Base-by-base conservation (phyloP, 2,329 filamentous ascomycete species). In the Penicillium glabrum region DNA sequence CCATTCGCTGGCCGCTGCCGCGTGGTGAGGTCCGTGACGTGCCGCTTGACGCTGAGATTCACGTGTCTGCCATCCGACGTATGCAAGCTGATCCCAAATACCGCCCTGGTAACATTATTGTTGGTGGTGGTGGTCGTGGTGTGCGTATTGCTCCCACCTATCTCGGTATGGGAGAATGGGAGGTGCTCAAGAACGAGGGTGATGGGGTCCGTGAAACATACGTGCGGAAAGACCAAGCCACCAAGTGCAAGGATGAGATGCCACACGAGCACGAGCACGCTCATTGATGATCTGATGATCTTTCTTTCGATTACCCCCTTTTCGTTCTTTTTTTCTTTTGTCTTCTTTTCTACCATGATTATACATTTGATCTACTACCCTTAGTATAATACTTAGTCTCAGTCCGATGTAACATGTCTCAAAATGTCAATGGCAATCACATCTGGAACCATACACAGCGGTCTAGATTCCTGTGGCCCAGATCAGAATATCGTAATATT, bases 1-100 rank as follows among this genome's bases (percentile, higher is more conserved):
- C 89, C 0, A 93, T 95, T 62, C 81, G 86, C 9, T 93, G 90
- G 89, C 90, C 90, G 0, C 76, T 93, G 3, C 90, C 90, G 0
- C 84, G 86, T 29, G 91, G 90, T 10, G 90, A 93, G 73, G 85
- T 88, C 0, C 83, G 90, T 16, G 90, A 95, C 66, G 86, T 95
- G 1, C 90, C 90, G 0, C 73, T 83, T 9, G 80, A 87, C 53
- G 89, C 87, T 1, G 80, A 86, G 23, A 83, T 95, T 2, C 90
- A 95, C 65, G 83, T 86, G 43, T 90, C 87, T 23, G 90, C 91
- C 0, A 86, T 95, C 56, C 83, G 84, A 19, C 82, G 90, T 7
- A 88, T 95, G 86, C 72, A 85, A 46, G 72, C 77, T 8, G 83
- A 92, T 58, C 69, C 79, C 1, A 77, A 65, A 0, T 95, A 93